Evolutionary conservation across 2,329 filamentous ascomycete genomes (phyloP), one percentile per base, ranked within the genome.

Genomic region (Aspergillus transmontanensis): DNA sequence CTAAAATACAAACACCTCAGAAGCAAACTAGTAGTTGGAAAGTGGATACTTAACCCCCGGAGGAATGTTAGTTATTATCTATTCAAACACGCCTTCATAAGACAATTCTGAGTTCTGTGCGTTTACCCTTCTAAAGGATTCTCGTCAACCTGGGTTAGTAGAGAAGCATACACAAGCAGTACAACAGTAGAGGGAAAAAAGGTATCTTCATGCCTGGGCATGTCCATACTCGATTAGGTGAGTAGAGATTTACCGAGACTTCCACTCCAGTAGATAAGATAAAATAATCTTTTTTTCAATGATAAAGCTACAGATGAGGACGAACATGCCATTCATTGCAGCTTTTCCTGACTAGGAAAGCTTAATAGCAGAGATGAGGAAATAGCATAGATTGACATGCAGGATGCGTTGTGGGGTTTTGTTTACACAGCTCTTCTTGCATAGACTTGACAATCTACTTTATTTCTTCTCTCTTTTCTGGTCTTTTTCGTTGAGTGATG

Each of bases 121-220:
- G 1, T 28, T 28, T 28, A 6, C 26, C 26, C 64, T 4, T 30
- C 26, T 60, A 5, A 59, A 48, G 28, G 57, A 48, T n/a, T 64
- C 58, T 6, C 58, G 41, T 14, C 39, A 61, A 45, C 19, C 56
- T 16, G 3, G 55, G 3, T 58, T 64, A 11, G 61, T 61, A 36
- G 30, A 55, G 7, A 19, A 36, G 28, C 23, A 55, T 36, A 21
- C 6, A 26, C 23, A 26, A 26, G 23, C 23, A 26, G 23, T 26
- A 4, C 23, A 26, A 4, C 23, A 10, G 1, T n/a, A 16, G n/a
- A n/a, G 19, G 19, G 41, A 43, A n/a, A 19, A 21, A 19, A 11
- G 19, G 0, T 43, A 21, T 19, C 19, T 43, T 43, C 41, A 11
- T 43, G 19, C 3, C 41, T n/a, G 16, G 41, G 1, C 7, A n/a